A percentile compares a stretch with the other conserved stretches of the same genome.
phyloP scores from a whole-genome alignment of 2,329 filamentous ascomycete genomes.

The Beauveria scarabaeidicola region DNA sequence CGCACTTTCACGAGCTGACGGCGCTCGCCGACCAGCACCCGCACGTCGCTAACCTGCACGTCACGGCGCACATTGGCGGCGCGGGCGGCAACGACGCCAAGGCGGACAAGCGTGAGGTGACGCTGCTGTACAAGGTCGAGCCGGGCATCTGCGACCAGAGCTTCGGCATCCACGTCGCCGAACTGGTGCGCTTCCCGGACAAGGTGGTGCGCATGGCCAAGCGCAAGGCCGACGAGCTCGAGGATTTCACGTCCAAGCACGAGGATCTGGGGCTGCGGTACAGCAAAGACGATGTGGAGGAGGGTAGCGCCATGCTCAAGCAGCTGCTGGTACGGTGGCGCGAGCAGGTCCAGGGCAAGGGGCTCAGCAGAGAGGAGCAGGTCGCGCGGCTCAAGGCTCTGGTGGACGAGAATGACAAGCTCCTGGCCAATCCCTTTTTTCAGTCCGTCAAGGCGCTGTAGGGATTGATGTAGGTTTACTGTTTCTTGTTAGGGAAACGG shows the following conservation, averaged over 20 bases:
- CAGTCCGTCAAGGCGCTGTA: slow-evolving; percentile 51
- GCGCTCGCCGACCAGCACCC: slow-evolving; percentile 79
- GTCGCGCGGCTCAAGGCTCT: slow-evolving; percentile 70
- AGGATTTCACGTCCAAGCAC: slow-evolving; percentile 83
- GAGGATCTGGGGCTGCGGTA: slow-evolving; percentile 53
- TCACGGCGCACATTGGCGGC: slow-evolving; percentile 81
- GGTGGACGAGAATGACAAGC: slow-evolving; percentile 61
- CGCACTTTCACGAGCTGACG: slow-evolving; percentile 96
- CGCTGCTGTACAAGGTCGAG: slow-evolving; percentile 92
- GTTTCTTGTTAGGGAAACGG: background rate
- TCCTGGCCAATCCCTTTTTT: slow-evolving; percentile 62
- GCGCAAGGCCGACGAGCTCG: slow-evolving; percentile 93
- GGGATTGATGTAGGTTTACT: background rate
- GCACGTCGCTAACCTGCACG: slow-evolving; percentile 87
- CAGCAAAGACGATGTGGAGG: slow-evolving; percentile 78
- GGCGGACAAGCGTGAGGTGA: slow-evolving; percentile 69
- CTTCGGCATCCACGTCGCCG: slow-evolving; percentile 96
- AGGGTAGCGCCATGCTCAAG: slow-evolving; percentile 80
- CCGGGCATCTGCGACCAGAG: slow-evolving; percentile 94
- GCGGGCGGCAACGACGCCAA: slow-evolving; percentile 29
- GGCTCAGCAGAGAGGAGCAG: slow-evolving; percentile 65
- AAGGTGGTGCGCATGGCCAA: slow-evolving; percentile 99
- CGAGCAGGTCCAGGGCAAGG: slow-evolving; percentile 51
- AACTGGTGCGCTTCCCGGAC: slow-evolving; percentile 89
- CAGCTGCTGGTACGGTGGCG: slow-evolving; percentile 80